Percentiles rank a stretch among this genome's conserved stretches.
Conservation (phyloP, 208 protist genomes). For the Trypanosoma caninum region DNA sequence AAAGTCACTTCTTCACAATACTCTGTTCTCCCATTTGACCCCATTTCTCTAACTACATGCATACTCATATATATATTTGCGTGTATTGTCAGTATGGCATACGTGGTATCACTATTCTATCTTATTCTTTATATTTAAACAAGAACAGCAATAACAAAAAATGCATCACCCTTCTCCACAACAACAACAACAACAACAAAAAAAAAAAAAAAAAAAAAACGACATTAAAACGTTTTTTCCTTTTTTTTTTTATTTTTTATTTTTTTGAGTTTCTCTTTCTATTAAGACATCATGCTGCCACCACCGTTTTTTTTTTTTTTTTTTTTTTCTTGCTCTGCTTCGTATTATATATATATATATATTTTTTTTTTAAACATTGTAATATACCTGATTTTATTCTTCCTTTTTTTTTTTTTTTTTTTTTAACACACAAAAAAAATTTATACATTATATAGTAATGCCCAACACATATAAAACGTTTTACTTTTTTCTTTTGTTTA, state of each 20-base stretch:
- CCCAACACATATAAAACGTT: too few species aligned
- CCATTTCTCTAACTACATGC: too few species aligned
- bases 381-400: neutral
- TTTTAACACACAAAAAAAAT: conserved; percentile 8
- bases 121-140: too few species aligned
- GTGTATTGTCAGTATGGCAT: too few species aligned
- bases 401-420: conserved; percentile 18
- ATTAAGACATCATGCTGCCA: neutral
- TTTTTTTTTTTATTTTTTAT: neutral
- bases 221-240: neutral
- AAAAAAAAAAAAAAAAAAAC: neutral
- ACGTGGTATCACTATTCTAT: too few species aligned
- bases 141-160: neutral
- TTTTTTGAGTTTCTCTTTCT: neutral
- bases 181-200: neutral
- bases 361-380: too few species aligned
- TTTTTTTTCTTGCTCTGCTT: conserved; percentile 4
- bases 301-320: conserved; percentile 8
- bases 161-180: neutral
- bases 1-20: too few species aligned
- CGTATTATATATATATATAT: too few species aligned
- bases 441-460: neutral
- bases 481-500: neutral
- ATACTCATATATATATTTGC: too few species aligned
- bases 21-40: too few species aligned